A percentile compares a stretch with the other conserved stretches of the same genome.
Evolutionary conservation across 2,329 filamentous ascomycete genomes (phyloP).

Genomic region (Trichophyton schoenleinii): DNA sequence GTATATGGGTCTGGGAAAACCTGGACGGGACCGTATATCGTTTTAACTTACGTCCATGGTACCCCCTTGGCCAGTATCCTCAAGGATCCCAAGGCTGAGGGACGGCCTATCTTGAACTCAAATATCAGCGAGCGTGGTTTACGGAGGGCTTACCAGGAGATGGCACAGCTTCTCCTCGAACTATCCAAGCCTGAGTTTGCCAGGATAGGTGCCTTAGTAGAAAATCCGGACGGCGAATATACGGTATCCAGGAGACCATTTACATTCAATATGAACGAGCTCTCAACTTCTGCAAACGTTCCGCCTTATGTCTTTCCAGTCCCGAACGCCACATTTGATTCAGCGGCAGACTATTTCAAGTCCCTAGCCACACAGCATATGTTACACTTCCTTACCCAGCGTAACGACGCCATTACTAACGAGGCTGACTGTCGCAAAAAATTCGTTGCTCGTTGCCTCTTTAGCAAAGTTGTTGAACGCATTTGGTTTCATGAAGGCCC

Average conservation of each 20-base stretch:
- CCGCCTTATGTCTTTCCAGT: conserved; percentile 5
- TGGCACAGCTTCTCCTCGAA: conserved; percentile 13
- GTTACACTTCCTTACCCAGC: conserved; percentile 28
- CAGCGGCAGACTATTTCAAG: conserved; percentile 10
- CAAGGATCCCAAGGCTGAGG: conserved; percentile 10
- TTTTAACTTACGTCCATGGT: conserved; percentile 17
- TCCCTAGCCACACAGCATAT: conserved; percentile 11
- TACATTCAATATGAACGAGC: conserved; percentile 12
- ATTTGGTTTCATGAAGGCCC: conserved; percentile 17
- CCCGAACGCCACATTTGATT: conserved; percentile 5
- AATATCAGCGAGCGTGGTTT: conserved; percentile 11
- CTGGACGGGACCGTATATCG: conserved; percentile 20
- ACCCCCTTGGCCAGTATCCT: conserved; percentile 16
- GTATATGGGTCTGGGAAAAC: conserved; percentile 17
- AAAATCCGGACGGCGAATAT: conserved; percentile 6
- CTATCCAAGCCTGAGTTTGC: conserved; percentile 13
- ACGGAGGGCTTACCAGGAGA: conserved; percentile 12
- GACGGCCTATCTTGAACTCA: conserved; percentile 11
- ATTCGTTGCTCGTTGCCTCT: conserved; percentile 33
- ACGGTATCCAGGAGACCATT: conserved; percentile 8
- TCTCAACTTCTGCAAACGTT: conserved; percentile 7
- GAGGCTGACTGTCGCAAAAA: conserved; percentile 34
- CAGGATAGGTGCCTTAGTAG: conserved; percentile 12
- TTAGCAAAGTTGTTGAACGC: conserved; percentile 24
- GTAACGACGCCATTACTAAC: conserved; percentile 27